A percentile compares a stretch with the other conserved stretches of the same genome.
Conservation (phyloP, 2,329 filamentous ascomycete species). For the Penicillium hordei region DNA sequence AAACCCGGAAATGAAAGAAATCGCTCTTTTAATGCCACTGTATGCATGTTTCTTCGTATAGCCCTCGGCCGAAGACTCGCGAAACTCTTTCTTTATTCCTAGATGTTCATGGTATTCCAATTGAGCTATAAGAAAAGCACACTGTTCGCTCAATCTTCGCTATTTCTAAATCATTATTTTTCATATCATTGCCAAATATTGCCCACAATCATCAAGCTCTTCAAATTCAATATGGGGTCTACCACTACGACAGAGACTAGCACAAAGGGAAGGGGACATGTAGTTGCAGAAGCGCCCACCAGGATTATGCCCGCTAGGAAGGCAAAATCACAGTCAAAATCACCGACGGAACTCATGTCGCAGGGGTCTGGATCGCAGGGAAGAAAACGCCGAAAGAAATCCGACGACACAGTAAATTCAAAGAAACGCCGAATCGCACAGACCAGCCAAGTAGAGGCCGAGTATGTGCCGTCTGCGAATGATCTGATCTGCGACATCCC, state of each 20-base stretch:
- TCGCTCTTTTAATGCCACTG: not conserved
- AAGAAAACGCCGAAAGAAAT: not conserved
- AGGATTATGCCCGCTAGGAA: not conserved
- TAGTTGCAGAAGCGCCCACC: not conserved
- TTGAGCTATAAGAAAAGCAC: not conserved
- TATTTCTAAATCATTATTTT: not conserved
- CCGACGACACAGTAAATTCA: not conserved
- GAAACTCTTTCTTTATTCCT: not conserved
- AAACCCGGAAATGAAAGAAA: not conserved
- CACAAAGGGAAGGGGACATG: not conserved
- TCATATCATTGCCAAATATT: not conserved
- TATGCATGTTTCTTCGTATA: not conserved
- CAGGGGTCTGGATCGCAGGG: not conserved
- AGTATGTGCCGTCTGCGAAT: not conserved
- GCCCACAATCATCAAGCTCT: not conserved
- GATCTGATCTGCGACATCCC: not conserved
- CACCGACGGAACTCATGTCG: not conserved
- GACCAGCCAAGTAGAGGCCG: not conserved
- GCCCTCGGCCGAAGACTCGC: too few species aligned
- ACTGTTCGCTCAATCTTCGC: not conserved
- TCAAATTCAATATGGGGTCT: not conserved
- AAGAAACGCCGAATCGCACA: not conserved
- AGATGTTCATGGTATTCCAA: not conserved
- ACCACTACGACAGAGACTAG: not conserved
- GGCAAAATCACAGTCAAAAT: not conserved